phyloP scores from a whole-genome alignment of 2,329 filamentous ascomycete genomes.

The Aspergillus sp. region DNA sequence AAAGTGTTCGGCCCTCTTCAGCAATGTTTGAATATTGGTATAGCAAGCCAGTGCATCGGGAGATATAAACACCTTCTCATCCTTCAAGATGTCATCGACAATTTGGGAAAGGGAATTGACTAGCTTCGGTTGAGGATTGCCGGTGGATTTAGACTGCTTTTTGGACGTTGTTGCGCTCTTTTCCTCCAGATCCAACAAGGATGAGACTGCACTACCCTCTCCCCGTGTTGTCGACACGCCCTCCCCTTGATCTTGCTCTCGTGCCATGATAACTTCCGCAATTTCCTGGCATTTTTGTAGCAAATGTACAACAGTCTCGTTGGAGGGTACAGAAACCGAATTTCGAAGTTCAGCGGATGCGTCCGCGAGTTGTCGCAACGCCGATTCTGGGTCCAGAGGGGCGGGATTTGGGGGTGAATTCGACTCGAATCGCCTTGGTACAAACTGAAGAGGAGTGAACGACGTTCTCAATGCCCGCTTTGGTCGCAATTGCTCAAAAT shows the following conservation, averaged over 20 bases:
- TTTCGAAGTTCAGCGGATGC: slow-evolving; percentile 24
- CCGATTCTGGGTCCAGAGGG: slow-evolving; percentile 12
- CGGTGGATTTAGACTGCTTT: slow-evolving; percentile 16
- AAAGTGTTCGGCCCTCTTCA: slow-evolving; percentile 70
- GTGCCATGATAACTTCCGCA: slow-evolving; percentile 24
- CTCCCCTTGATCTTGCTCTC: slow-evolving; percentile 15
- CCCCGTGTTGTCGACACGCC: slow-evolving; percentile 11
- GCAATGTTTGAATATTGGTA: slow-evolving; percentile 67
- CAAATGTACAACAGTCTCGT: slow-evolving; percentile 28
- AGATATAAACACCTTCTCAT: slow-evolving; percentile 76
- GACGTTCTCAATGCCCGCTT: slow-evolving; percentile 7
- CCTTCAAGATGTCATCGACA: slow-evolving; percentile 66
- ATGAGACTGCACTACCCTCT: slow-evolving; percentile 35
- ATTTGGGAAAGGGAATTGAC: slow-evolving; percentile 46
- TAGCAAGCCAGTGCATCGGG: slow-evolving; percentile 68
- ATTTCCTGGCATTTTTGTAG: slow-evolving; percentile 32
- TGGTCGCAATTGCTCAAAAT: slow-evolving; percentile 13
- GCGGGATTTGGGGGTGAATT: slow-evolving; percentile 3
- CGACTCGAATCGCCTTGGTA: slow-evolving; percentile 15
- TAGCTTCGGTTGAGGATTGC: slow-evolving; percentile 29
- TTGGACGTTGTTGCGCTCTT: slow-evolving; percentile 19
- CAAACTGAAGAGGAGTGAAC: slow-evolving; percentile 1
- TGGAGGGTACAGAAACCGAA: slow-evolving; percentile 27
- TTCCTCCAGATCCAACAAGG: slow-evolving; percentile 38
- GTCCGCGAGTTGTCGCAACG: slow-evolving; percentile 26